Conservation (phyloP, 148 eudicot genomes). For the Fagopyrum esculentum region DNA sequence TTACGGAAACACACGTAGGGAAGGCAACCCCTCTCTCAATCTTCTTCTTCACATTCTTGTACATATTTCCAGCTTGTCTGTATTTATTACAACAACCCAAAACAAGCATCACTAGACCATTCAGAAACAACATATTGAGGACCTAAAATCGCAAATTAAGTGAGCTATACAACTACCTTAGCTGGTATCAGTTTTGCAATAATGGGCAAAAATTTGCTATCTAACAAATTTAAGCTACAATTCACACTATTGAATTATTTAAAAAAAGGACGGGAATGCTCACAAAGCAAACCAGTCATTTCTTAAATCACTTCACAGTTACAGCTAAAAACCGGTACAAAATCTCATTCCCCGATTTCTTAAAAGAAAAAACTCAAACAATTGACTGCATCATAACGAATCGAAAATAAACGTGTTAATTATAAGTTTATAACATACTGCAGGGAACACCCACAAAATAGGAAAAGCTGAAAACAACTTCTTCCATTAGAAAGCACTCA, state of each 20-base stretch:
- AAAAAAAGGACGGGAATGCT: not conserved
- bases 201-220: not conserved
- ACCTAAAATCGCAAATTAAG: not conserved
- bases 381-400: not conserved
- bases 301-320: not conserved
- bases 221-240: not conserved
- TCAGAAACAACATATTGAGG: not conserved
- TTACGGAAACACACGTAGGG: conserved; percentile 86
- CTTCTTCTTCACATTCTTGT: conserved; percentile 88
- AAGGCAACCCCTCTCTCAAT: conserved; percentile 92
- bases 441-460: not conserved
- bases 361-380: not conserved
- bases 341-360: not conserved
- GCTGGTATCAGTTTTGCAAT: not conserved
- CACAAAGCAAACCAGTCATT: not conserved
- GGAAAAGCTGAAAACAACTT: not conserved
- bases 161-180: not conserved
- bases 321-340: not conserved
- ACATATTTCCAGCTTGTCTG: conserved; percentile 72
- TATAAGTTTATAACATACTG: not conserved
- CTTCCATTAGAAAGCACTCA: conserved; percentile 21
- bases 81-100: not conserved
- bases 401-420: not conserved
- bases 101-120: not conserved
- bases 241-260: not conserved